Percentiles rank a stretch among this genome's conserved stretches.
These are phyloP conservation scores for Ottelia alismoides DNA, from an alignment of 106 monocot species.

Conservation along the genomic window DNA sequence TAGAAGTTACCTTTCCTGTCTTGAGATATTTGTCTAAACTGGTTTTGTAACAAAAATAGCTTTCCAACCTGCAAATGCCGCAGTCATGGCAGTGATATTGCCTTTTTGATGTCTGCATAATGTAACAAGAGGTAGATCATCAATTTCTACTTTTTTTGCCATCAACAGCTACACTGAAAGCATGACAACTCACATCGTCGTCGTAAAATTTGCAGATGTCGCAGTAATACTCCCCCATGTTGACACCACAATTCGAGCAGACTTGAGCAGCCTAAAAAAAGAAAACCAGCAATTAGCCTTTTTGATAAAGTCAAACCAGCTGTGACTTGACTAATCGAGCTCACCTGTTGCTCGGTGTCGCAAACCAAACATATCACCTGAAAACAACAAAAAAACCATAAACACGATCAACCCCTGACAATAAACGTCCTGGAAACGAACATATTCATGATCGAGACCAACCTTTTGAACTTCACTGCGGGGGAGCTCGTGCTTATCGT, in stretches of 20 bases:
- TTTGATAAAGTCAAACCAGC: constrained; percentile 14
- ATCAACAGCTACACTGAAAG: too few species aligned
- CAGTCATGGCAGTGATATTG: too few species aligned
- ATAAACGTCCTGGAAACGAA: not conserved
- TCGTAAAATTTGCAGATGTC: too few species aligned
- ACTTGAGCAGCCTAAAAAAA: constrained; percentile 32
- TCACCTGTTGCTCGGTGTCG: constrained; percentile 46
- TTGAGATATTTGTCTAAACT: too few species aligned
- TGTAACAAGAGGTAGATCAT: constrained; percentile 50
- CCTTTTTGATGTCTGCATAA: too few species aligned
- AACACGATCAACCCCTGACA: not conserved
- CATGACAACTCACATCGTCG: too few species aligned
- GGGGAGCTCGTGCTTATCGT: constrained; percentile 37
- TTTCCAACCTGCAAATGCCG: too few species aligned
- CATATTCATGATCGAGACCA: constrained; percentile 1
- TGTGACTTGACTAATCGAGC: constrained; percentile 57
- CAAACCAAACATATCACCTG: too few species aligned
- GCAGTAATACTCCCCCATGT: too few species aligned
- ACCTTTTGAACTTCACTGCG: constrained; percentile 33
- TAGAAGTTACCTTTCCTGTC: too few species aligned
- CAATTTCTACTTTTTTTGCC: too few species aligned
- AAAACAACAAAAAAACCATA: constrained; percentile 1
- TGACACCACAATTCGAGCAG: too few species aligned
- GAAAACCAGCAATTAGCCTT: not conserved
- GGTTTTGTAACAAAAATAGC: constrained; percentile 42